Evolutionary conservation across 768 basidiomycete genomes (phyloP), one percentile per base, ranked within the genome.

Genomic region (Goffeauzyma gilvescens): DNA sequence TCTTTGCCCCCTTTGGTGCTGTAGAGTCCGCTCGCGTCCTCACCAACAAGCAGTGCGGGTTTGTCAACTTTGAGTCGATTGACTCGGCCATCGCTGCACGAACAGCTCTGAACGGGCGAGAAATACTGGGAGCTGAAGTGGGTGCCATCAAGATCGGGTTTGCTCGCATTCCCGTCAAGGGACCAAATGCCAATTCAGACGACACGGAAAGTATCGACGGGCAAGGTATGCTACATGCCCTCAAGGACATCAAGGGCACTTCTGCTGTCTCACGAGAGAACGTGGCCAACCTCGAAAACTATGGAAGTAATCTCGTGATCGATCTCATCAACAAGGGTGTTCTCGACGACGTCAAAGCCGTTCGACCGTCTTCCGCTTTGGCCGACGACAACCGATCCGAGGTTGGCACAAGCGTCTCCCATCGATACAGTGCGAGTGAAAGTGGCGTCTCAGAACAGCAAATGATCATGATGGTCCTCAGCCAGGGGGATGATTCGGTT

Each of bases 71-170:
- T 62, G 90, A 98, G 65, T 78, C 86, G 43, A 71, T 95, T 21
- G 93, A 96, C 58, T 90, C 96, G 57, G 93, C 93, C 34, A 83
- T 95, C 46, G 71, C 87, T 25, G 93, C 93, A 24, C 74, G 90
- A 49, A 93, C 93, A 64, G 84, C 89, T 26, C 70, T 98, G 45
- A 93, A 95, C 57, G 87, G 87, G 24, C 79, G 85, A 32, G 90
- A 96, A 60, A 83, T 96, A 15, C 73, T 98, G 23, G 93, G 93
- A 14, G 81, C 81, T 50, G 90, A 96, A 45, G 85, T 96, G 42
- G 93, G 93, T 24, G 83, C 90, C 24, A 86, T 96, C 48, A 78
- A 87, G 27, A 95, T 96, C 50, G 90, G 87, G 6, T 96, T 87
- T 60, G 90, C 90, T 43, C 83, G 86, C 57, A 89, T 96, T 2